Base-by-base conservation (phyloP, 495 filamentous ascomycete genomes). In the Cercophora samala region DNA sequence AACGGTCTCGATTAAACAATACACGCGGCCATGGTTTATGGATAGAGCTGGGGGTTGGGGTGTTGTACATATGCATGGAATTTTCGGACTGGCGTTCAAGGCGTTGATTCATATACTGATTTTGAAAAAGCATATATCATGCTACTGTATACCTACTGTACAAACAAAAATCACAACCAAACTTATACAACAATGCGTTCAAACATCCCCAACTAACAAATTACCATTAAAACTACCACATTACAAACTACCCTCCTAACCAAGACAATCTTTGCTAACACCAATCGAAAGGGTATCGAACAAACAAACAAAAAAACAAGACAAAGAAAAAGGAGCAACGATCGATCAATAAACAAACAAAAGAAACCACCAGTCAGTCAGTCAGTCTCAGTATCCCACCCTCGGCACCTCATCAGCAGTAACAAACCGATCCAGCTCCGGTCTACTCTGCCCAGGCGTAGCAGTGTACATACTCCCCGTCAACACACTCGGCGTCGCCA, bases 1-100 rank as follows among this genome's bases (percentile, higher is more conserved):
- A 91, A 91, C 73, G 89, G 87, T 0, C 73, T 84, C 25, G 85
- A 87, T 70, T 91, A 81, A 84, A 66, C 15, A n/a, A n/a, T n/a
- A n/a, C n/a, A n/a, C n/a, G n/a, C n/a, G n/a, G n/a, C n/a, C n/a
- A n/a, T n/a, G n/a, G n/a, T n/a, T n/a, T n/a, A n/a, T n/a, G n/a
- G n/a, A n/a, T n/a, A 32, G 13, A 13, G 4, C 18, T 62, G 15
- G 29, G 19, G 9, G n/a, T n/a, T 6, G 26, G 60, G 18, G 60
- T 15, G 29, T 29, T 29, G 26, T 60, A 29, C 23, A 60, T 23
- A 60, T 26, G 26, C 23, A 29, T 18, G 6, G 26, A 60, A 58
- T 58, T 60, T 60, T 24, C 21, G 23, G 58, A 60, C 23, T 22
- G 58, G 58, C 58, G 58, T 60, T 60, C 5, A 17, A 2, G 58